Evolutionary conservation across 345 rosid genomes (phyloP), one percentile per base, ranked within the genome.

Genomic region (Linum lewisii): DNA sequence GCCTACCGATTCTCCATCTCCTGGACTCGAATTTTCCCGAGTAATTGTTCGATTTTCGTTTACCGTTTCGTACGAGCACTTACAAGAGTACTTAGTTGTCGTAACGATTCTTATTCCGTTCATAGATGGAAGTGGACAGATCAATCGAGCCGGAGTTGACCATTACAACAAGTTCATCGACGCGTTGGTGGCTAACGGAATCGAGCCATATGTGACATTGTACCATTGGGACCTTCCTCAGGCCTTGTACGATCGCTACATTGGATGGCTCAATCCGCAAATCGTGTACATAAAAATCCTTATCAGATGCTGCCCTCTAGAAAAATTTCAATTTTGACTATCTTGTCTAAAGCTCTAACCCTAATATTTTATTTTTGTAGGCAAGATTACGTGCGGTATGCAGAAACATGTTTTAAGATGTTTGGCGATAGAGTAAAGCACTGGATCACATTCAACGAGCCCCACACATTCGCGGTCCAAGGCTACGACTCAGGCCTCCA

Each of bases 201-300:
- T 93, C 61, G 75, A 82, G 69, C 99, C 99, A 4, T 89, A 85
- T 59, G 95, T 89, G 66, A 89, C 97, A 0, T 53, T 93, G 51
- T 93, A 83, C 75, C 99, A 93, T 34, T 93, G 99, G 99, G 99
- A 93, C 73, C 95, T 93, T 73, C 99, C 99, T 61, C 99, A 82
- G 36, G 88, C 95, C 51, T 79, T 93, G 62, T 72, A 79, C 21
- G 90, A 93, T 54, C 70, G 63, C 60, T 93, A 93, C 75, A 79
- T 72, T 1, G 99, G 97, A 64, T 93, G 97, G 99, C 83, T 93
- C 15, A 72, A 72, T 49, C 81, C 77, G 8, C 79, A 69, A 58
- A 88, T 93, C 66, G 81, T 86, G 99, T 93, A 77, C 73, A 25
- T n/a, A 59, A 24, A 26, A 1, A 53, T 57, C 21, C 1, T 51